These are phyloP conservation scores for Xylariaceae sp. DNA, from an alignment of 2,329 filamentous ascomycete species.

Conservation along the genomic window DNA sequence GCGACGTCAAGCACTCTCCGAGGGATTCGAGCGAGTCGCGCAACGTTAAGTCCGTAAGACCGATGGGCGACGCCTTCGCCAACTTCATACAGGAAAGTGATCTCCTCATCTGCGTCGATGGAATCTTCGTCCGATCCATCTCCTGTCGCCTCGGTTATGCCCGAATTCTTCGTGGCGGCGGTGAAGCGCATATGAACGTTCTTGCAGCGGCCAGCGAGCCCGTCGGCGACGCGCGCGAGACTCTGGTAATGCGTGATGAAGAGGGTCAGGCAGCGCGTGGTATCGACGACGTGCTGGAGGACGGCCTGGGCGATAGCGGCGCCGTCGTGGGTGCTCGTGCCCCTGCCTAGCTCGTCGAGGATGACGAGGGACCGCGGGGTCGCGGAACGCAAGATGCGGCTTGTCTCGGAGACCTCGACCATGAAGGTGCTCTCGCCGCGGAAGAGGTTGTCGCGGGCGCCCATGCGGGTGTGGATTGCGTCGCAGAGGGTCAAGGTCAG, in stretches of 20 bases:
- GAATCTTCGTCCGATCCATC: conserved; percentile 21
- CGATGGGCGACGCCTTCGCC: conserved; percentile 87
- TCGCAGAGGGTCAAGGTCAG: conserved; percentile 79
- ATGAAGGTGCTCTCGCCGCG: conserved; percentile 95
- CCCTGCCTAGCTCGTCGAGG: conserved; percentile 88
- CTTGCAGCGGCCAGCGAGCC: conserved; percentile 61
- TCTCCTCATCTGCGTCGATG: conserved; percentile 62
- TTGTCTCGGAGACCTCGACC: conserved; percentile 93
- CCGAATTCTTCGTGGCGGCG: conserved; percentile 26
- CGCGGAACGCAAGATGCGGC: conserved; percentile 83
- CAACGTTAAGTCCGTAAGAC: conserved; percentile 92
- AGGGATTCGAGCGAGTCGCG: conserved; percentile 77
- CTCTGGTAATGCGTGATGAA: conserved; percentile 99
- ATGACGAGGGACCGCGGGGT: conserved; percentile 83
- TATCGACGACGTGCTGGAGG: conserved; percentile 74
- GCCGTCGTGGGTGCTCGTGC: conserved; percentile 92
- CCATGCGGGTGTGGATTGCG: conserved; percentile 92
- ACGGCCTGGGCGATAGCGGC: conserved; percentile 94
- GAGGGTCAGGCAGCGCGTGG: conserved; percentile 73
- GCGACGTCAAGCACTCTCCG: conserved; percentile 73
- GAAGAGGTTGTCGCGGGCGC: conserved; percentile 93
- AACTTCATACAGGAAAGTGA: conserved; percentile 94
- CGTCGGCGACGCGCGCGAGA: conserved; percentile 65
- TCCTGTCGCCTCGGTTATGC: background rate
- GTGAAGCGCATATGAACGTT: conserved; percentile 96